These are phyloP conservation scores for Cladophialophora carrionii DNA, from an alignment of 2,329 filamentous ascomycete species.

Conservation along the genomic window DNA sequence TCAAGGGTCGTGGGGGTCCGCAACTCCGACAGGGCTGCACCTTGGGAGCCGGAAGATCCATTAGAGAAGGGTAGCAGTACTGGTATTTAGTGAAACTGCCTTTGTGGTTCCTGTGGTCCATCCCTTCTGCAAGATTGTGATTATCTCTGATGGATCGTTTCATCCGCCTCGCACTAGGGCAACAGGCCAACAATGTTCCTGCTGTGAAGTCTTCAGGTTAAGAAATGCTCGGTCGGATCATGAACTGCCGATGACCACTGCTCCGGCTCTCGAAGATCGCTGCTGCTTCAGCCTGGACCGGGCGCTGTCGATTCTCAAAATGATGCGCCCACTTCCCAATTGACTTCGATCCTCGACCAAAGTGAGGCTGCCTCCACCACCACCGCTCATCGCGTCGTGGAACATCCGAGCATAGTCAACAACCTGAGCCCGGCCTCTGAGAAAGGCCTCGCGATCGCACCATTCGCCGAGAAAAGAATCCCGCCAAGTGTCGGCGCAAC, in stretches of 20 bases:
- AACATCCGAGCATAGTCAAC: conserved; percentile 32
- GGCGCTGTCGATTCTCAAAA: conserved; percentile 25
- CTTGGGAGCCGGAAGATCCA: too few relatives aligned
- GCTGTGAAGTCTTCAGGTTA: neutral
- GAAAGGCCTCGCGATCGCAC: conserved; percentile 35
- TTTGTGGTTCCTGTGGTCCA: neutral
- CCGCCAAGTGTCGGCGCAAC: conserved; percentile 35
- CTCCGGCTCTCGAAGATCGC: neutral
- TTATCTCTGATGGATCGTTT: neutral
- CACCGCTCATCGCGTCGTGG: conserved; percentile 28
- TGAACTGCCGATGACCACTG: neutral
- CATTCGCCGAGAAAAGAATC: conserved; percentile 35
- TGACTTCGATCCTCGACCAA: conserved; percentile 33
- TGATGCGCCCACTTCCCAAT: conserved; percentile 32
- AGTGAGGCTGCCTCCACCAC: conserved; percentile 9
- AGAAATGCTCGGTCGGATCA: neutral
- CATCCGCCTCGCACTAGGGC: too few relatives aligned
- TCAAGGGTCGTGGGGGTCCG: neutral
- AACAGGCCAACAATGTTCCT: too few relatives aligned
- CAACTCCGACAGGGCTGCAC: neutral
- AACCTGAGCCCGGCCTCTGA: conserved; percentile 31
- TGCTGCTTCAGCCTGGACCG: conserved; percentile 6
- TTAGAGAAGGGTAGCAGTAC: too few relatives aligned
- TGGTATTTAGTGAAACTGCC: neutral
- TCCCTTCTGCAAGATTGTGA: neutral